Percentiles rank a stretch among this genome's conserved stretches.
phyloP scores from a whole-genome alignment of 805 yeast species.

The Kuraishia hungarica region DNA sequence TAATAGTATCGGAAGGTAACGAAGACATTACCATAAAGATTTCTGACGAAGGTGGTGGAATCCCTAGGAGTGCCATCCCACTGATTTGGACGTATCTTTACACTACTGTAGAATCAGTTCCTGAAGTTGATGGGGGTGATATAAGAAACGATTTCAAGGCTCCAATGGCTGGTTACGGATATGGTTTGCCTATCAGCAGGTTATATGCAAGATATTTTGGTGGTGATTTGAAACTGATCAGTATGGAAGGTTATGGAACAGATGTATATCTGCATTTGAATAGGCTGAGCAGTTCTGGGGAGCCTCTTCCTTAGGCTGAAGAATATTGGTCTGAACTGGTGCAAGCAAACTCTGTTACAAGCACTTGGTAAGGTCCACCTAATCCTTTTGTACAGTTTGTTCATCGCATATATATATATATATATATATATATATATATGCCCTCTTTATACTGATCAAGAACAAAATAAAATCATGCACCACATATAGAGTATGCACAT shows the following conservation, averaged over 20 bases:
- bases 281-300: constrained; percentile 63
- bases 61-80: constrained; percentile 76
- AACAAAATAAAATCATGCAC: too few relatives aligned
- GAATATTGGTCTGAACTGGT: too few relatives aligned
- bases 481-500: too few relatives aligned
- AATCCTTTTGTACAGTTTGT: too few relatives aligned
- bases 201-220: constrained; percentile 86
- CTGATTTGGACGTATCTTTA: constrained; percentile 87
- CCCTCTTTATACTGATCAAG: too few relatives aligned
- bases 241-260: constrained; percentile 93
- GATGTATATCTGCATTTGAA: constrained; percentile 85
- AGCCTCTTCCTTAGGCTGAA: constrained; percentile 34
- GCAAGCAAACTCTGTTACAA: too few relatives aligned
- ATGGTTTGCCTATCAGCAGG: constrained; percentile 81
- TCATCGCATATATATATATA: too few relatives aligned
- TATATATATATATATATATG: too few relatives aligned
- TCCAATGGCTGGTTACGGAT: constrained; percentile 93
- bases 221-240: constrained; percentile 77
- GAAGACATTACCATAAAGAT: constrained; percentile 89
- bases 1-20: constrained; percentile 80
- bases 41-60: constrained; percentile 93
- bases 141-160: constrained; percentile 62
- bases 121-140: constrained; percentile 44
- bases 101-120: constrained; percentile 75
- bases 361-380: too few relatives aligned